Evolutionary conservation across 2,329 filamentous ascomycete genomes (phyloP), one percentile per base, ranked within the genome.

Genomic region (Pseudocercospora vitis): DNA sequence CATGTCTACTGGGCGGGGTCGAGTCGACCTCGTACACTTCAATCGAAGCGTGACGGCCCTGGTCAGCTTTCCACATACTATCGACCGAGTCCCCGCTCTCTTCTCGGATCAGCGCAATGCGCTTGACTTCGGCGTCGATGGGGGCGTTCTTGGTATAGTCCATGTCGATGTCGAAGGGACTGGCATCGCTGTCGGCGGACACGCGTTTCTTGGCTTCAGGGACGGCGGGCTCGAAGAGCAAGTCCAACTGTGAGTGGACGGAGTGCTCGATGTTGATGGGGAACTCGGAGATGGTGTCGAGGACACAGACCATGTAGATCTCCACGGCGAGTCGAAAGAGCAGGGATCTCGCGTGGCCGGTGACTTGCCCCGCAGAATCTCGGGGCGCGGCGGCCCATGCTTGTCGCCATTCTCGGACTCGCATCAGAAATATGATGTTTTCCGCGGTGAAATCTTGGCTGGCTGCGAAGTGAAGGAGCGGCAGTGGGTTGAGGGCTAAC

Each of bases 391-490:
- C 35, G 11, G 48, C 14, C 58, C 53, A 54, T 8, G 58, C 53
- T 56, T 59, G 50, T 39, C 45, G 56, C 57, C 50, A 87, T 53
- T 78, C 75, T 2, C 76, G 73, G 7, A 86, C 78, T 33, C 76
- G 73, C 7, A 77, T 80, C 4, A 88, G 70, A 67, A 88, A 88
- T 42, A 84, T 79, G 59, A 88, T 84, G 64, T 88, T 88, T 67
- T 88, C 85, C 11, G 84, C 85, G 0, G 84, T 87, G 64, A 88
- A 87, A 61, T 88, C 85, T 29, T 79, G 77, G 1, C 81, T 74
- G 0, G 84, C 84, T 0, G 85, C 84, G 65, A 86, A 88, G 48
- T 82, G 71, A 52, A 85, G 81, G 0, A 88, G 75, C 0, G 81
- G 81, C 3, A 77, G 73, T 0, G 82, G 80, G 64, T 86, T 84